Conservation (phyloP, 139 green algal species). For the Deuterostichococcus epilithicus region DNA sequence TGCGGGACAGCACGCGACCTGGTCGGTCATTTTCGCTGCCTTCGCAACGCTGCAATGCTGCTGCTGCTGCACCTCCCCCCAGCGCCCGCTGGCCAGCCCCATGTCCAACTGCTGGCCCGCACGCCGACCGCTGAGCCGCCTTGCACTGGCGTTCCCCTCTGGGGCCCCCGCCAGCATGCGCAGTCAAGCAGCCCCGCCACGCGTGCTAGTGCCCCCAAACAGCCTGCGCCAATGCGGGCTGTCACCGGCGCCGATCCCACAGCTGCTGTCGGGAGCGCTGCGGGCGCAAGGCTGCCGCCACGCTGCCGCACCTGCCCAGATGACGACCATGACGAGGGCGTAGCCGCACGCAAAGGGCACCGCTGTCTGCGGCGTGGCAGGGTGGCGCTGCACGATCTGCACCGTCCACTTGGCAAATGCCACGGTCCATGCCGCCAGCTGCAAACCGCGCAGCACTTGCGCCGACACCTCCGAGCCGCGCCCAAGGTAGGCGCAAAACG, state of each 20-base stretch:
- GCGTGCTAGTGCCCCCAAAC: too few species aligned
- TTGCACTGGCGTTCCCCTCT: too few species aligned
- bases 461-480: not conserved
- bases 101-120: too few species aligned
- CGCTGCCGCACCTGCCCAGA: not conserved
- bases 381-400: not conserved
- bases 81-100: too few species aligned
- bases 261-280: too few species aligned
- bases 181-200: too few species aligned
- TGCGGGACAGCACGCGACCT: not conserved
- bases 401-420: not conserved
- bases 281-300: not conserved
- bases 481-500: not conserved
- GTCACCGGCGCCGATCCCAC: too few species aligned
- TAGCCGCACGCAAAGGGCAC: not conserved
- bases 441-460: not conserved
- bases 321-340: not conserved
- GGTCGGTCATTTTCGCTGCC: not conserved
- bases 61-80: too few species aligned
- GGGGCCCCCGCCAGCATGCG: too few species aligned
- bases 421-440: not conserved
- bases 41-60: too few species aligned
- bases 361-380: not conserved
- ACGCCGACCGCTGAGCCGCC: too few species aligned
- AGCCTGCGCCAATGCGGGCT: too few species aligned